A percentile compares a stretch with the other conserved stretches of the same genome.
These are phyloP conservation scores for Solidago caesia DNA, from an alignment of 129 eudicot genomes.

Conservation along the genomic window DNA sequence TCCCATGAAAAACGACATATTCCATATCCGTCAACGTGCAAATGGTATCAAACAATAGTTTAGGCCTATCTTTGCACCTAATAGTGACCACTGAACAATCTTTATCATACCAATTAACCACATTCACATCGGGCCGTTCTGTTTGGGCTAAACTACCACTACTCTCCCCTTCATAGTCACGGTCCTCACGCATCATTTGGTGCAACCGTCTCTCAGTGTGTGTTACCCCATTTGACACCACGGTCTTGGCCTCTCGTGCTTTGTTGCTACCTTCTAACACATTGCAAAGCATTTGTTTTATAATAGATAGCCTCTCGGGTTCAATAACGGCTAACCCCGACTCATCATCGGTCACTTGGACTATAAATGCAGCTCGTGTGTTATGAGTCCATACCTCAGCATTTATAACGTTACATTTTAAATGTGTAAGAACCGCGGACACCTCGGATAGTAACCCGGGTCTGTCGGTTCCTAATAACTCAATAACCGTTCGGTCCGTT, in stretches of 20 bases:
- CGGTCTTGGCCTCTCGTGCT: slow-evolving; percentile 72
- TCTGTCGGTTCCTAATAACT: slow-evolving; percentile 79
- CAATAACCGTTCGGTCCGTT: slow-evolving; percentile 69
- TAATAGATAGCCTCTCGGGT: slow-evolving; percentile 52
- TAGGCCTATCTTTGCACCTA: slow-evolving; percentile 87
- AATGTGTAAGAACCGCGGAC: slow-evolving; percentile 84
- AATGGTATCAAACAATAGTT: slow-evolving; percentile 76
- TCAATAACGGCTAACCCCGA: slow-evolving; percentile 63
- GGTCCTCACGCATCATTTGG: slow-evolving; percentile 90
- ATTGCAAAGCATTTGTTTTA: slow-evolving; percentile 69
- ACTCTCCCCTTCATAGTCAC: slow-evolving; percentile 58
- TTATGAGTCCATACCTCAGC: slow-evolving; percentile 99
- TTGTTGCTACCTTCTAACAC: slow-evolving; percentile 78
- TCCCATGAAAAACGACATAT: slow-evolving; percentile 87
- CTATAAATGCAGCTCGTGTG: slow-evolving; percentile 89
- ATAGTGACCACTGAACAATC: slow-evolving; percentile 88
- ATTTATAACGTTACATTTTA: slow-evolving; percentile 83
- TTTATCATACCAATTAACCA: slow-evolving; percentile 88
- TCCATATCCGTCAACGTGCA: slow-evolving; percentile 95
- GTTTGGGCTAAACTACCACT: slow-evolving; percentile 36
- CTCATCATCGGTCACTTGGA: slow-evolving; percentile 76
- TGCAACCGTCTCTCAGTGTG: slow-evolving; percentile 92
- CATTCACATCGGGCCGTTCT: slow-evolving; percentile 71
- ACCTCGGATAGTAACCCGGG: slow-evolving; percentile 94
- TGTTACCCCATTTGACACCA: slow-evolving; percentile 52